Evolutionary conservation across 495 filamentous ascomycete genomes (phyloP), one percentile per base, ranked within the genome.

Genomic region (Terfezia claveryi): DNA sequence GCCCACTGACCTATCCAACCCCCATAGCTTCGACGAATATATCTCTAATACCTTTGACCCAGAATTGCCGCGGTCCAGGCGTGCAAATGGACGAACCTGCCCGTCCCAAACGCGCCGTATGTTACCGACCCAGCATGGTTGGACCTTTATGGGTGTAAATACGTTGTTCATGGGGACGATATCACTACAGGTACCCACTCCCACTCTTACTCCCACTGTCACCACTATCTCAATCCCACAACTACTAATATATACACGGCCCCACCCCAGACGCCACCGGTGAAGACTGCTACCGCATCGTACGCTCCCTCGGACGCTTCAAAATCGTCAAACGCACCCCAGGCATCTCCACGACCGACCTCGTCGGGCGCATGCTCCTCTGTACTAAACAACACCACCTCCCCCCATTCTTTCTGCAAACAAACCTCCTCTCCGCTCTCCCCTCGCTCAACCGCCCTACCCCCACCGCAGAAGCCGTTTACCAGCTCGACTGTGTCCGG

Each of bases 281-380:
- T 9, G 79, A 93, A 64, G 91, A 99, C 69, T 96, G 92, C 70
- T 99, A 99, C 68, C 80, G 92, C 58, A 94, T 82, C 65, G 91
- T 99, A 54, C 96, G 96, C 68, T 80, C 80, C 23, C 89, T 87
- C 12, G 80, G 80, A 17, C 77, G 91, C 8, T 96, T 99, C 73
- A 80, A 83, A 63, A 85, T 96, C 12, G 91, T 99, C 17, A 89
- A 88, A 69, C 73, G 91, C n/a, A 96, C 92, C 0, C 89, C 89
- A 0, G 85, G 85, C 37, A 99, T 99, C 58, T 92, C 85, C 5
- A 99, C 91, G 1, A 99, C 91, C 2, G 92, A 99, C 63, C 75
- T 99, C 8, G 91, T 99, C 38, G 91, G 92, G 2, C 78, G 91
- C 54, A 99, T 99, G 92, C 74, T 99, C 60, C 69, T 95, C 51